These are phyloP conservation scores for Umbelopsis sp. DNA, from an alignment of 371 early-diverging fungal genomes.

Conservation along the genomic window DNA sequence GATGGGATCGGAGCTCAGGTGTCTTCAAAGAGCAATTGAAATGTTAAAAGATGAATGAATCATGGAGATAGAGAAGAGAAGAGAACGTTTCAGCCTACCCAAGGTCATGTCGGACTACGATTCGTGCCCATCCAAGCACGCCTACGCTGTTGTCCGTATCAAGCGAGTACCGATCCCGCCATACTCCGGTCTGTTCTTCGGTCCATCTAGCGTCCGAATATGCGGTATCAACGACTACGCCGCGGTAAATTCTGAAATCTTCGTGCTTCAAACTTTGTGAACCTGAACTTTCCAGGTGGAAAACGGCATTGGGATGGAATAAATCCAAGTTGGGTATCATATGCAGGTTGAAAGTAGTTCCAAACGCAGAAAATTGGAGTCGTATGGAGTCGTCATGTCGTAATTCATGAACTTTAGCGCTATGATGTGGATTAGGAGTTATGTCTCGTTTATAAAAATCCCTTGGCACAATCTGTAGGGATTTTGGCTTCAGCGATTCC, in stretches of 20 bases:
- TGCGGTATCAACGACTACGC: slow-evolving; percentile 36
- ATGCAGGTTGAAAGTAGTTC: slow-evolving; percentile 70
- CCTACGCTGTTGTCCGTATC: slow-evolving; percentile 40
- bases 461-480: slow-evolving; percentile 2
- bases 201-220: slow-evolving; percentile 41
- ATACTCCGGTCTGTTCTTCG: slow-evolving; percentile 37
- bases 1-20: slow-evolving; percentile 37
- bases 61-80: background rate
- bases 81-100: slow-evolving; percentile 25
- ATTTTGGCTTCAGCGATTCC: background rate
- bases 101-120: slow-evolving; percentile 55
- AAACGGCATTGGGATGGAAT: slow-evolving; percentile 67
- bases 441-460: slow-evolving; percentile 16
- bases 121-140: slow-evolving; percentile 71
- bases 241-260: slow-evolving; percentile 45
- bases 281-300: slow-evolving; percentile 34
- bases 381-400: slow-evolving; percentile 66
- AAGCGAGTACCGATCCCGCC: slow-evolving; percentile 32
- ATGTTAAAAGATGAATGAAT: background rate
- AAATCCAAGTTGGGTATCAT: slow-evolving; percentile 76
- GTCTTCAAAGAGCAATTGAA: slow-evolving; percentile 16
- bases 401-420: slow-evolving; percentile 23
- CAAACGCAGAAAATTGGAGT: slow-evolving; percentile 67
- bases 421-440: background rate
- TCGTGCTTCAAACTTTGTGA: slow-evolving; percentile 30